Base-by-base conservation (phyloP, 108 stramenopile genomes). In the Fragilariopsis cylindrus region DNA sequence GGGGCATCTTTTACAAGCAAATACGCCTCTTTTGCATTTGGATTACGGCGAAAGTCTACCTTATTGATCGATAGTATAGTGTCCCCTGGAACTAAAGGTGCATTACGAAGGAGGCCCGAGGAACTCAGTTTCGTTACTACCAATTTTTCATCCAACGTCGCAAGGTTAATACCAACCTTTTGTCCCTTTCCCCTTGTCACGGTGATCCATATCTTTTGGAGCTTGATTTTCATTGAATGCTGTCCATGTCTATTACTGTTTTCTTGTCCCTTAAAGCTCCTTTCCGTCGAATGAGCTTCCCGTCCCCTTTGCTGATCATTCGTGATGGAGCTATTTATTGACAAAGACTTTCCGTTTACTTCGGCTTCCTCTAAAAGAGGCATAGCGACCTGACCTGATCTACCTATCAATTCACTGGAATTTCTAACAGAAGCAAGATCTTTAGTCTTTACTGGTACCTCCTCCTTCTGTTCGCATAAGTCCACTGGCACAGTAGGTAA, bases 41-140 rank as follows among this genome's bases (percentile, higher is more conserved):
- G 70, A 11, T 77, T 64, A 15, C 46, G 30, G 8, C 54, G 3
- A 21, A 77, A 71, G 46, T 70, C 50, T 4, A 77, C 64, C 4
- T 64, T 70, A 56, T 77, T 77, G 42, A 77, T 72, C 7, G 76
- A 13, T 4, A 77, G 76, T 16, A 77, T 66, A 19, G 56, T 48
- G 52, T 77, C 76, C 16, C 76, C 76, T 47, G 16, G 63, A 39
- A 71, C 45, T 19, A 77, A 46, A 40, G 64, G 64, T 50, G 60
- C 52, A 5, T 70, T 60, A 3, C 60, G 69, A 52, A 77, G 70
- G n/a, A 71, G 50, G 4, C 76, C 70, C 13, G 30, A 39, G 30
- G 64, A 21, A 13, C 69, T 71, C 1, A 71, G 48, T 21, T 66
- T 56, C 6, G 60, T 63, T 7, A 77, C 71, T 19, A 63, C 54